Evolutionary conservation across 768 basidiomycete genomes (phyloP).

Genomic region (Melanogaster broomeanus): DNA sequence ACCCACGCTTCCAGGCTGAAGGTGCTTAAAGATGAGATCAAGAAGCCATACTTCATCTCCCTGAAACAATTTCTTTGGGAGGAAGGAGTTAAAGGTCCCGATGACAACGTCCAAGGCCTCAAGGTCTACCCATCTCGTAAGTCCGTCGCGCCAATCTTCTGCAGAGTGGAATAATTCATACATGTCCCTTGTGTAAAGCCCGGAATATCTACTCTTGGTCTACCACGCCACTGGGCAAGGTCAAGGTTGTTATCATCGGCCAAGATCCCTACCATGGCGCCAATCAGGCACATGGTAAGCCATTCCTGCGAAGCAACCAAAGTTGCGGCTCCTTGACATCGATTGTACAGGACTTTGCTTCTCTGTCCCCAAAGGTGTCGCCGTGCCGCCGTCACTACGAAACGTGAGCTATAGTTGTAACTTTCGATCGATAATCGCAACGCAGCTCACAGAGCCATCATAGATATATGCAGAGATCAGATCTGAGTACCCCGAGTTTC

Average conservation of each 20-base stretch:
- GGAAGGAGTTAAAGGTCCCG: slow-evolving; percentile 57
- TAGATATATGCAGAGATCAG: slow-evolving; percentile 90
- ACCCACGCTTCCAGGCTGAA: slow-evolving; percentile 55
- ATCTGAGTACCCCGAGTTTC: slow-evolving; percentile 78
- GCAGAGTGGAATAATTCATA: slow-evolving; percentile 1
- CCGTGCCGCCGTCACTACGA: slow-evolving; percentile 76
- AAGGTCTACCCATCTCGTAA: slow-evolving; percentile 81
- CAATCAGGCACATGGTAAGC: slow-evolving; percentile 82
- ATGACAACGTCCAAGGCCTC: slow-evolving; percentile 44
- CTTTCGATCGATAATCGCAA: slow-evolving; percentile 9
- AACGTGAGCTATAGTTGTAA: slow-evolving; percentile 54
- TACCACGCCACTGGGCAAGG: slow-evolving; percentile 78
- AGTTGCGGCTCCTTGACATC: slow-evolving; percentile 8
- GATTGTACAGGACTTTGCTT: slow-evolving; percentile 71
- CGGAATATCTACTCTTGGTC: slow-evolving; percentile 92
- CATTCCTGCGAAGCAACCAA: slow-evolving; percentile 5
- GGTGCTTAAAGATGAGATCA: slow-evolving; percentile 70
- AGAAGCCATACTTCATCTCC: slow-evolving; percentile 73
- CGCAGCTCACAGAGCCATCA: slow-evolving; percentile 14
- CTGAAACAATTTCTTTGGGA: slow-evolving; percentile 71
- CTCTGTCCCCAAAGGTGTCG: slow-evolving; percentile 80
- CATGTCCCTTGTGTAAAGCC: slow-evolving; percentile 45
- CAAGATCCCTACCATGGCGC: slow-evolving; percentile 86
- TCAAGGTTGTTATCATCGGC: slow-evolving; percentile 87
- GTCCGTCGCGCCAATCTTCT: slow-evolving; percentile 29